Evolutionary conservation across 2,329 filamentous ascomycete species (phyloP).

Genomic region (Raffaelea albimanens): DNA sequence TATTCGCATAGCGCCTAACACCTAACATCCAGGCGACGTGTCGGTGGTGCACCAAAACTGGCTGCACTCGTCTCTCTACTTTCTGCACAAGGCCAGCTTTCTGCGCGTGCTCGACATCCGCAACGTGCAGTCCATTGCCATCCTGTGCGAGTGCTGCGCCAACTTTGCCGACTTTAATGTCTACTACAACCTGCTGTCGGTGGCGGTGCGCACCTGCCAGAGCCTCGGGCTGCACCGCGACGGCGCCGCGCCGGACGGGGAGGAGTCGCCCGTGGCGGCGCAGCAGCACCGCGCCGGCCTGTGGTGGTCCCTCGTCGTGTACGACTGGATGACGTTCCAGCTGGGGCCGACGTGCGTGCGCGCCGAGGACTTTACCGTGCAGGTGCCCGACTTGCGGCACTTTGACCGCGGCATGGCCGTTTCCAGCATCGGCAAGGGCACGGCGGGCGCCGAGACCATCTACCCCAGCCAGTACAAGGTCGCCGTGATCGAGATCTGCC

Average conservation of each 20-base stretch:
- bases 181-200: neutral
- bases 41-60: constrained; percentile 2
- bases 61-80: constrained; percentile 1
- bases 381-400: neutral
- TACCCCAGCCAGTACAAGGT: neutral
- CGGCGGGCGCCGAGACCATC: neutral
- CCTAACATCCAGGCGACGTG: too few species aligned
- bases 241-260: neutral
- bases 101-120: neutral
- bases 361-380: neutral
- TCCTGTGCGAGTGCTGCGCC: constrained; percentile 1
- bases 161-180: constrained; percentile 1
- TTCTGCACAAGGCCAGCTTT: neutral
- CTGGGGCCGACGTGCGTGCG: neutral
- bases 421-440: too few species aligned
- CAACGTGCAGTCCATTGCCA: constrained; percentile 1
- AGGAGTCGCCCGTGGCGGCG: neutral
- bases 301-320: constrained; percentile 3
- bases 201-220: neutral
- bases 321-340: constrained; percentile 1
- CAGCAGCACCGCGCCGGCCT: neutral
- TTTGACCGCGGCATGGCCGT: too few species aligned
- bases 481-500: neutral
- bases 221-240: neutral
- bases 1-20: too few species aligned